Percentiles rank a stretch among this genome's conserved stretches.
Conservation (phyloP, 2,329 filamentous ascomycete genomes). For the Diplodia intermedia region DNA sequence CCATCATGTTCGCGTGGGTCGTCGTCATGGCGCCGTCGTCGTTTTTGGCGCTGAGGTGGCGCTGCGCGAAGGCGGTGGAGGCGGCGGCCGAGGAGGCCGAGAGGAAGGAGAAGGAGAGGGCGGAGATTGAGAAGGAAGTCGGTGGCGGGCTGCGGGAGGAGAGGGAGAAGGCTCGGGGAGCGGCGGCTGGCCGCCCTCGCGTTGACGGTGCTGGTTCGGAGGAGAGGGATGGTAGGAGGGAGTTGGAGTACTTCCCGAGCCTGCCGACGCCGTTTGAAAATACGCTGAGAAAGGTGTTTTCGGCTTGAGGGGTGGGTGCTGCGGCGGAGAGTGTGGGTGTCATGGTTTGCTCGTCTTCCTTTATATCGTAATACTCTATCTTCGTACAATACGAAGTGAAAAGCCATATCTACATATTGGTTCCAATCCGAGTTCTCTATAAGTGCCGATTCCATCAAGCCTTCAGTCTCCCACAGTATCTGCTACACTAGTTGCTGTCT, state of each 20-base stretch:
- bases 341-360: not conserved
- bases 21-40: conserved; percentile 34
- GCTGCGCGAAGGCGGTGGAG: conserved; percentile 11
- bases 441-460: too few species aligned
- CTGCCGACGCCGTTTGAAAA: not conserved
- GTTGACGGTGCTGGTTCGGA: not conserved
- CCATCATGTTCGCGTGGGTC: conserved; percentile 54
- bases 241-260: conserved; percentile 13
- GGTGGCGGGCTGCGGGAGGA: not conserved
- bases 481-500: too few species aligned
- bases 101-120: conserved; percentile 2
- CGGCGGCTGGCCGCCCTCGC: not conserved
- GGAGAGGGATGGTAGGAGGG: not conserved
- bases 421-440: not conserved
- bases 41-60: not conserved
- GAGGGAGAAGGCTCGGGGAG: not conserved
- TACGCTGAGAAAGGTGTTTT: conserved; percentile 13
- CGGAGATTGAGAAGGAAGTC: not conserved
- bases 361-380: not conserved
- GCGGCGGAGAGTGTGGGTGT: not conserved
- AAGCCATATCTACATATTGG: not conserved
- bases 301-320: not conserved
- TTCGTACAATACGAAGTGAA: not conserved
- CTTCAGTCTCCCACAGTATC: too few species aligned
- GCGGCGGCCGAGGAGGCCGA: not conserved